A percentile compares a stretch with the other conserved stretches of the same genome.
Conservation (phyloP, 768 basidiomycete species). For the Rhizopogon sp. region DNA sequence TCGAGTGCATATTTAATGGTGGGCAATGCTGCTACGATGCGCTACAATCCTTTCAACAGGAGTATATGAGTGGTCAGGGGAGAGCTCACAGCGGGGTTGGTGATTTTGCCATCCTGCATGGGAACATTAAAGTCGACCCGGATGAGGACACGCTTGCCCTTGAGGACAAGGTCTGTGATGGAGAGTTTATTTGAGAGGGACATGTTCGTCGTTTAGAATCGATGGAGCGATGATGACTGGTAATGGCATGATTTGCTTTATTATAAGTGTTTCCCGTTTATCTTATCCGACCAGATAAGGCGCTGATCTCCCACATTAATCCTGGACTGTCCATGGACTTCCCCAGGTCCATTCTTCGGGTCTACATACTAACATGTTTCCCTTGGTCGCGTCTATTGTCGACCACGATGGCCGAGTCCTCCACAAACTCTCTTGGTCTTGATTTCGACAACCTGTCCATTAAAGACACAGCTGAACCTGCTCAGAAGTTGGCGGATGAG, state of each 20-base stretch:
- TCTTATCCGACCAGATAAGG: conserved; percentile 9
- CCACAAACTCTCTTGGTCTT: conserved; percentile 66
- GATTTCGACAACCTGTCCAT: conserved; percentile 52
- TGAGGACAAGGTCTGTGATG: conserved; percentile 87
- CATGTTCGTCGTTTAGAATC: conserved; percentile 45
- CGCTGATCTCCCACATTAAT: conserved; percentile 7
- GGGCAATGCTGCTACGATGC: conserved; percentile 94
- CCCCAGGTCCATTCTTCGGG: background rate
- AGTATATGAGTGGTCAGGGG: conserved; percentile 3
- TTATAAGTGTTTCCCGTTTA: conserved; percentile 1
- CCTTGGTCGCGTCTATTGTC: conserved; percentile 4
- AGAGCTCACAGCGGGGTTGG: conserved; percentile 85
- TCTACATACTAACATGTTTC: background rate
- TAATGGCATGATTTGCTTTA: conserved; percentile 1
- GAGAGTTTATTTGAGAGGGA: conserved; percentile 93
- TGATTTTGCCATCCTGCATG: conserved; percentile 86
- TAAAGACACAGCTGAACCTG: conserved; percentile 22
- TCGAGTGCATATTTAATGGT: conserved; percentile 93
- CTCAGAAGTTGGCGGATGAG: conserved; percentile 11
- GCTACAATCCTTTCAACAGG: conserved; percentile 42
- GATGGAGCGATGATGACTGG: conserved; percentile 12
- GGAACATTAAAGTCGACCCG: conserved; percentile 97
- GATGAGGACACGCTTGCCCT: conserved; percentile 84
- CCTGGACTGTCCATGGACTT: conserved; percentile 1
- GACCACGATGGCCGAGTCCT: conserved; percentile 33